phyloP scores from a whole-genome alignment of 2,329 filamentous ascomycete genomes.

The Endocalyx cinctus region DNA sequence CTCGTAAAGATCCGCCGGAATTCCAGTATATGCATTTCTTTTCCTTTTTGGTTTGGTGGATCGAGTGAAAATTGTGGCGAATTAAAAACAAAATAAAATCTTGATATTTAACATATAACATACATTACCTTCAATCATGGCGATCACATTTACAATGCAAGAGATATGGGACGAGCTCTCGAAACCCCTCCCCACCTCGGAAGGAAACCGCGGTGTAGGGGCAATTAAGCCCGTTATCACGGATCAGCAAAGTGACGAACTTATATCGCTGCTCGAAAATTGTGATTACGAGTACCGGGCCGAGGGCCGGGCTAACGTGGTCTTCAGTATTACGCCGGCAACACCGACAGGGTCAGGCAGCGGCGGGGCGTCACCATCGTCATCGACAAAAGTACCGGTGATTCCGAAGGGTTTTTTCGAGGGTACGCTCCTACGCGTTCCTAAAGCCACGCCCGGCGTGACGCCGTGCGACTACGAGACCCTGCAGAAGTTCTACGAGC shows the following conservation, averaged over 20 bases:
- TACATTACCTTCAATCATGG: neutral
- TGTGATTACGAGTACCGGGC: slow-evolving; percentile 39
- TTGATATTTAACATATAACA: no score
- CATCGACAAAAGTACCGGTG: slow-evolving; percentile 30
- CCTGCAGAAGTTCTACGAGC: slow-evolving; percentile 44
- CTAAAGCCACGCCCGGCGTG: slow-evolving; percentile 48
- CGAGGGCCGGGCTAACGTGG: slow-evolving; percentile 74
- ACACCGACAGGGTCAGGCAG: no score
- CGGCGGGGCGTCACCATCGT: no score
- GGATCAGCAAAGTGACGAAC: slow-evolving; percentile 12
- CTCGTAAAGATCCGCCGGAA: no score
- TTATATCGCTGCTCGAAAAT: slow-evolving; percentile 14
- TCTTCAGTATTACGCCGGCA: slow-evolving; percentile 67
- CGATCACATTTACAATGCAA: slow-evolving; percentile 11
- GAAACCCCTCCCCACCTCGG: slow-evolving; percentile 16
- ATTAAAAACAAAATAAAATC: no score
- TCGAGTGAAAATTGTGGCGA: no score
- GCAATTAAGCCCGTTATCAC: slow-evolving; percentile 10
- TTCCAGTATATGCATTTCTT: no score
- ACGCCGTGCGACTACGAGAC: slow-evolving; percentile 38
- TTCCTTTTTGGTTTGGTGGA: no score
- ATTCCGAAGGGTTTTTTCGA: slow-evolving; percentile 22
- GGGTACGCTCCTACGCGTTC: slow-evolving; percentile 55
- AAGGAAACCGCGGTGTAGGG: no score
- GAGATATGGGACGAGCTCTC: slow-evolving; percentile 21